These are phyloP conservation scores for Aspergillus ellipticus DNA, from an alignment of 495 filamentous ascomycete genomes.

Conservation along the genomic window DNA sequence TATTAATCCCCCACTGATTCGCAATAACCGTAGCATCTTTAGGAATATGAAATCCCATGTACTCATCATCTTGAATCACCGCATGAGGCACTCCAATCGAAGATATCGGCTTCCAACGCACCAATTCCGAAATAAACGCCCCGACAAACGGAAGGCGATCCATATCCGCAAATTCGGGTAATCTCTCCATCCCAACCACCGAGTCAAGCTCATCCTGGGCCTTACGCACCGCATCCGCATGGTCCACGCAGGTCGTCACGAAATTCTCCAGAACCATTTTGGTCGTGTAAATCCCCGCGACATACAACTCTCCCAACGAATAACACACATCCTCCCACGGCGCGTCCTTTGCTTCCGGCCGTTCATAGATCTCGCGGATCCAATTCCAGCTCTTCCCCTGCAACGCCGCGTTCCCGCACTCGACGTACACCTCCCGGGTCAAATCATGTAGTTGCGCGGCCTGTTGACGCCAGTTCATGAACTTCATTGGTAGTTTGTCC, in stretches of 20 bases:
- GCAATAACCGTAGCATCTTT: not conserved
- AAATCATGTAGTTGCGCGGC: not conserved
- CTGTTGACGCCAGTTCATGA: conserved; percentile 22
- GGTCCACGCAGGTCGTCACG: conserved; percentile 32
- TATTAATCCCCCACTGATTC: conserved; percentile 29
- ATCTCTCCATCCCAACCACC: conserved; percentile 12
- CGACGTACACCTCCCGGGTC: not conserved
- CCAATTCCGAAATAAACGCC: conserved; percentile 29
- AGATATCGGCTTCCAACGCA: conserved; percentile 30
- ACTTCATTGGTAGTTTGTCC: conserved; percentile 17
- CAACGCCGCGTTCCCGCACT: not conserved
- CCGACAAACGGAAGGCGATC: conserved; percentile 30
- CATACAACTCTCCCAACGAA: conserved; percentile 32
- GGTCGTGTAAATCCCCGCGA: conserved; percentile 34
- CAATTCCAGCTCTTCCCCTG: conserved; percentile 10
- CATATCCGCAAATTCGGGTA: conserved; percentile 17
- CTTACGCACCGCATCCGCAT: conserved; percentile 35
- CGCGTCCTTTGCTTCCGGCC: not conserved
- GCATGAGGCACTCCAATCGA: conserved; percentile 50
- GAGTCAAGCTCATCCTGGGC: conserved; percentile 45
- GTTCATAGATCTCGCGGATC: not conserved
- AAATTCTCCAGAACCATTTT: conserved; percentile 31
- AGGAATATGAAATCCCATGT: conserved; percentile 20
- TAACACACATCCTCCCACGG: conserved; percentile 23
- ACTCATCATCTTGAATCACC: conserved; percentile 47